Conservation (phyloP, 768 basidiomycete genomes). For the Tulasnella calospora region DNA sequence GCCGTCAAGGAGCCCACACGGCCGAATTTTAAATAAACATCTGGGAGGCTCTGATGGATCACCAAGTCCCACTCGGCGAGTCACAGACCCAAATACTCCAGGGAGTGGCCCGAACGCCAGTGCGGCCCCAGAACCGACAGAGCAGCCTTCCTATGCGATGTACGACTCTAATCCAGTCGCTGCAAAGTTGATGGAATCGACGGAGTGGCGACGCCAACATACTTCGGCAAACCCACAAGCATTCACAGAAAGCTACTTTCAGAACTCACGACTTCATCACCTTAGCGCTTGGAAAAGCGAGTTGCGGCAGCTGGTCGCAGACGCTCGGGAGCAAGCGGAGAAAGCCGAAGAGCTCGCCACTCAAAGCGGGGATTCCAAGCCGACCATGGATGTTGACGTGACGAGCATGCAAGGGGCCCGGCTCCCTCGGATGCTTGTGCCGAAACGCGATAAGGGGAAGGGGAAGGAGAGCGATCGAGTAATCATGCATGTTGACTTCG, state of each 20-base stretch:
- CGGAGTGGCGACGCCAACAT: conserved; percentile 80
- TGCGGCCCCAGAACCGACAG: conserved; percentile 43
- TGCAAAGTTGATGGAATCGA: conserved; percentile 71
- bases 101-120: neutral
- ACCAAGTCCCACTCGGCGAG: neutral
- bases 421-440: conserved; percentile 29
- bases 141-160: conserved; percentile 59
- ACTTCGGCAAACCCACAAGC: conserved; percentile 74
- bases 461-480: conserved; percentile 56
- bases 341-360: conserved; percentile 31
- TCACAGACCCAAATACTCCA: neutral
- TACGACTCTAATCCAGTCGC: conserved; percentile 67
- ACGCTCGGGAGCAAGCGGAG: conserved; percentile 72
- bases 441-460: conserved; percentile 46
- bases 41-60: neutral
- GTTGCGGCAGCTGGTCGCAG: conserved; percentile 67
- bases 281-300: conserved; percentile 91
- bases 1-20: neutral
- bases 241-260: conserved; percentile 77
- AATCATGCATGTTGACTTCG: conserved; percentile 93
- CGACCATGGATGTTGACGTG: conserved; percentile 12
- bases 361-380: neutral
- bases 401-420: conserved; percentile 37
- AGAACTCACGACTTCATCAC: conserved; percentile 87
- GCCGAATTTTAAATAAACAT: neutral